Percentiles rank a stretch among this genome's conserved stretches.
phyloP scores from a whole-genome alignment of 768 basidiomycete species.

The Mycena venus region DNA sequence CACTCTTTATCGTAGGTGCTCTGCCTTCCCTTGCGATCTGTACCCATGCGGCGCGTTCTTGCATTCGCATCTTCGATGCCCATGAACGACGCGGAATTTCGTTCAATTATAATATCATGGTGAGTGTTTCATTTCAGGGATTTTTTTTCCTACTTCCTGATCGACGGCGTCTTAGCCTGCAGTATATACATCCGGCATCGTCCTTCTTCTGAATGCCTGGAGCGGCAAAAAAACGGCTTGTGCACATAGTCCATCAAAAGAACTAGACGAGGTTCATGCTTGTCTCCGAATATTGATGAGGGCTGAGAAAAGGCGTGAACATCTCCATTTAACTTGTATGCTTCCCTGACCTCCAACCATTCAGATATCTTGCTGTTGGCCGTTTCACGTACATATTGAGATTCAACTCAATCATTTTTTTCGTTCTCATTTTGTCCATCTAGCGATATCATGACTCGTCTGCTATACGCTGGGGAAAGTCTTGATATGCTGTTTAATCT shows the following conservation, averaged over 20 bases:
- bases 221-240: slow-evolving; percentile 51
- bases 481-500: not conserved
- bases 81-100: slow-evolving; percentile 25
- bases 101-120: slow-evolving; percentile 27
- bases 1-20: not conserved
- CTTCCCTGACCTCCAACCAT: not conserved
- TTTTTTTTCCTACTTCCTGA: not conserved
- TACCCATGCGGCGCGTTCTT: slow-evolving; percentile 77
- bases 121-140: not conserved
- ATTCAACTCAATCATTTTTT: not conserved
- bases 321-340: not conserved
- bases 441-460: slow-evolving; percentile 23
- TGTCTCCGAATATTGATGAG: slow-evolving; percentile 48
- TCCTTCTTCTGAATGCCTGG: slow-evolving; percentile 66
- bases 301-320: slow-evolving; percentile 5
- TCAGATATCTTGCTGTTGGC: slow-evolving; percentile 19
- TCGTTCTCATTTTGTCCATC: not conserved
- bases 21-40: slow-evolving; percentile 78
- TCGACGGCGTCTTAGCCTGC: slow-evolving; percentile 28
- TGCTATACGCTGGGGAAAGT: slow-evolving; percentile 10
- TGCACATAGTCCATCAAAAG: slow-evolving; percentile 46
- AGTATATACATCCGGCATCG: slow-evolving; percentile 46
- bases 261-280: slow-evolving; percentile 58
- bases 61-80: slow-evolving; percentile 69
- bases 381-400: slow-evolving; percentile 23